These are phyloP conservation scores for Apiospora sp. DNA, from an alignment of 2,329 filamentous ascomycete species.

Conservation along the genomic window DNA sequence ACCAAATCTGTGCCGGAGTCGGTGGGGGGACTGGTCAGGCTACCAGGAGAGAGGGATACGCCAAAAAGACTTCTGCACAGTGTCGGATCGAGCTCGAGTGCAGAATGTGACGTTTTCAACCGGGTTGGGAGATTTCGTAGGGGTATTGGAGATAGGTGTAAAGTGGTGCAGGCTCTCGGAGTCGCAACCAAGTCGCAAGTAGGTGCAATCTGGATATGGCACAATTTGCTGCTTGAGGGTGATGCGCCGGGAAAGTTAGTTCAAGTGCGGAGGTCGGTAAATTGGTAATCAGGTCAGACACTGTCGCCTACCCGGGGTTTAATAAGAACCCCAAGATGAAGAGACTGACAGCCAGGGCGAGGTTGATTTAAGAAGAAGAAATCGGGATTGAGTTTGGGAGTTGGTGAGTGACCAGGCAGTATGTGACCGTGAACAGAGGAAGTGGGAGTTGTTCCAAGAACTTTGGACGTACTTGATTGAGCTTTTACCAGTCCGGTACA, in stretches of 20 bases:
- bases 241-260: slow-evolving; percentile 19
- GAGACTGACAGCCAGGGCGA: slow-evolving; percentile 9
- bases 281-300: slow-evolving; percentile 21
- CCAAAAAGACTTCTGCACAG: not conserved
- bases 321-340: slow-evolving; percentile 11
- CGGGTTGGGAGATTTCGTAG: not conserved
- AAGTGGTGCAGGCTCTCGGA: slow-evolving; percentile 10
- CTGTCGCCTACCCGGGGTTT: slow-evolving; percentile 20
- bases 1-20: slow-evolving; percentile 13
- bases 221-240: slow-evolving; percentile 19
- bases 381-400: slow-evolving; percentile 13
- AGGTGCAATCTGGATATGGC: not conserved
- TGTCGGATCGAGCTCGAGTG: not conserved
- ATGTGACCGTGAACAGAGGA: slow-evolving; percentile 5
- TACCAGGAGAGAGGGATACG: not conserved
- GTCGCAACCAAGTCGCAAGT: slow-evolving; percentile 18
- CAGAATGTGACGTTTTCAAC: not conserved
- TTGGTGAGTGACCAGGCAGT: slow-evolving; percentile 11
- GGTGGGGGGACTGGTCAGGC: slow-evolving; percentile 5
- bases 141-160: not conserved
- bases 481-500: slow-evolving; percentile 8
- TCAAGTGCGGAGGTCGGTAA: slow-evolving; percentile 23
- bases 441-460: slow-evolving; percentile 5
- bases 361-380: not conserved
- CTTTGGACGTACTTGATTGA: slow-evolving; percentile 22